A percentile compares a stretch with the other conserved stretches of the same genome.
phyloP scores from a whole-genome alignment of 164 flowering plant genomes.

The Vitis vinifera region DNA sequence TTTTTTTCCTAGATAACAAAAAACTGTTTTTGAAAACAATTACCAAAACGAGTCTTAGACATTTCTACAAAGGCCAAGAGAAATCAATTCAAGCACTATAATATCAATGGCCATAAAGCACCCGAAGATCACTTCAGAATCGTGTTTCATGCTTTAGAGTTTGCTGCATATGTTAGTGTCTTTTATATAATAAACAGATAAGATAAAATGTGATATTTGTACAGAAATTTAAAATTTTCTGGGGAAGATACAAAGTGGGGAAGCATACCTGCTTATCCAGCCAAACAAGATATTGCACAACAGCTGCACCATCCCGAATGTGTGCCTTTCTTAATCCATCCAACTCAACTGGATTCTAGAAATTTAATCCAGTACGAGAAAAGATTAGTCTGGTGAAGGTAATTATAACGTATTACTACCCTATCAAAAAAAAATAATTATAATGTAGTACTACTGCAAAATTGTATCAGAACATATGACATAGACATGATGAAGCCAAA shows the following conservation, averaged over 20 bases:
- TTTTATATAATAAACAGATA: too few relatives aligned
- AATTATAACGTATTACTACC: too few relatives aligned
- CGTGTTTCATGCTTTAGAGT: constrained; percentile 3
- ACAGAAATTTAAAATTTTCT: too few relatives aligned
- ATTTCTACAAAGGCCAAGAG: background rate
- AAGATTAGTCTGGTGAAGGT: too few relatives aligned
- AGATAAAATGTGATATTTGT: too few relatives aligned
- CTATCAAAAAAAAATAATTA: too few relatives aligned
- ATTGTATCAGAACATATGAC: background rate
- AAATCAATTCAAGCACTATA: background rate
- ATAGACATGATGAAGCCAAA: too few relatives aligned
- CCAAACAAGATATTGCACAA: constrained; percentile 94
- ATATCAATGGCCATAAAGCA: background rate
- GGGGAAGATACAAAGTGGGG: too few relatives aligned
- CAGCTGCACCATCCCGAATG: constrained; percentile 96
- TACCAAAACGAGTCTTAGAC: too few relatives aligned
- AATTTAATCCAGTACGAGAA: too few relatives aligned
- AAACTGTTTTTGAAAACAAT: too few relatives aligned
- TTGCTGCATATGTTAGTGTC: background rate
- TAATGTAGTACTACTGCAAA: background rate
- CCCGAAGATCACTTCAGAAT: background rate
- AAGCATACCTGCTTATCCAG: constrained; percentile 76
- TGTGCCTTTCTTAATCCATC: constrained; percentile 87
- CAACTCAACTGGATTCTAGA: constrained; percentile 89
- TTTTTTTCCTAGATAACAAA: too few relatives aligned